A percentile compares a stretch with the other conserved stretches of the same genome.
phyloP scores from a whole-genome alignment of 2,329 filamentous ascomycete species.

The Rhinocladiella similis region DNA sequence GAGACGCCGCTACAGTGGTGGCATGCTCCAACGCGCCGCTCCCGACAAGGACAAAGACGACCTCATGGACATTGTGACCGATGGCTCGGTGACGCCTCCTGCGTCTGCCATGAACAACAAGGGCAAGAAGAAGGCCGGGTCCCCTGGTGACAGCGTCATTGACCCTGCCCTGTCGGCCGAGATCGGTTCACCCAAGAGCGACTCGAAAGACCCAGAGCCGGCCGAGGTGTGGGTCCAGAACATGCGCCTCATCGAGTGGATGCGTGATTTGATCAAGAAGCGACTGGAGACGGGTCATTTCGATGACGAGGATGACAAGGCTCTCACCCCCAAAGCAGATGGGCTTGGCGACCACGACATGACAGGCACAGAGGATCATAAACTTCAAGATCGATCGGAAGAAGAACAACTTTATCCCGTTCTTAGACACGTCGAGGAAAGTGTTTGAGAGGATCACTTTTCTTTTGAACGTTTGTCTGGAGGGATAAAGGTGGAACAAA shows the following conservation, averaged over 20 bases:
- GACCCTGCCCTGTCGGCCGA: constrained; percentile 28
- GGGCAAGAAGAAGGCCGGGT: constrained; percentile 21
- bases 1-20: constrained; percentile 62
- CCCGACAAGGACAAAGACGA: constrained; percentile 41
- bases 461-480: too few species aligned
- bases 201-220: constrained; percentile 35
- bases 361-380: constrained; percentile 35
- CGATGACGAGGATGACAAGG: constrained; percentile 30
- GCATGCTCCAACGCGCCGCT: constrained; percentile 57
- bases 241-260: constrained; percentile 62
- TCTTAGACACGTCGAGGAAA: constrained; percentile 27
- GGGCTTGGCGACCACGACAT: constrained; percentile 48
- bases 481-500: too few species aligned
- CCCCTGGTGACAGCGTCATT: constrained; percentile 27
- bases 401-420: constrained; percentile 31
- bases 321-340: constrained; percentile 34
- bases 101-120: constrained; percentile 26
- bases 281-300: constrained; percentile 56
- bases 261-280: constrained; percentile 58
- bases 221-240: constrained; percentile 60
- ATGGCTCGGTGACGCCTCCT: constrained; percentile 30
- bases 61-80: constrained; percentile 38
- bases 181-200: constrained; percentile 27
- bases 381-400: constrained; percentile 24
- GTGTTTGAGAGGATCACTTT: constrained; percentile 6